Evolutionary conservation across 768 basidiomycete genomes (phyloP).

Genomic region (Suillus subaureus): DNA sequence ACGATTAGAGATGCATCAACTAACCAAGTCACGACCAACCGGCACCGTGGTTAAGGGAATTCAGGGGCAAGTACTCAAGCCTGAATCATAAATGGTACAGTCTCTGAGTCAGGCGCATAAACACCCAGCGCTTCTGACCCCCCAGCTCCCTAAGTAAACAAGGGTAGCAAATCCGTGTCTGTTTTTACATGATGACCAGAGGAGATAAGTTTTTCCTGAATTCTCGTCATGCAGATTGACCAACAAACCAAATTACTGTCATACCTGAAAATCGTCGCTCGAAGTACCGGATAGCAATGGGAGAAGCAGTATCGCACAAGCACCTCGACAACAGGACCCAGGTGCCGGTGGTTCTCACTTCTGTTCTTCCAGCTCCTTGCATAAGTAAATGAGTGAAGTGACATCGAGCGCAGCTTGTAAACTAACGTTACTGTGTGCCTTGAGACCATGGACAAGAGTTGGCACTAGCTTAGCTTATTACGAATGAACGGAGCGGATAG

Average conservation of each 20-base stretch:
- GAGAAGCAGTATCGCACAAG: not conserved
- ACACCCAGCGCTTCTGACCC: not conserved
- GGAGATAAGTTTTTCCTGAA: not conserved
- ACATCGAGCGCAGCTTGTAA: not conserved
- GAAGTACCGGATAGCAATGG: not conserved
- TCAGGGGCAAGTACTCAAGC: not conserved
- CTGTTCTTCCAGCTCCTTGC: not conserved
- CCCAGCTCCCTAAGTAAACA: no score
- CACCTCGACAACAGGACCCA: not conserved
- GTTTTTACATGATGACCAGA: not conserved
- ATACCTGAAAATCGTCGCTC: not conserved
- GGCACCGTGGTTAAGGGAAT: not conserved
- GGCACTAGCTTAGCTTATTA: not conserved
- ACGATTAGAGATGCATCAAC: not conserved
- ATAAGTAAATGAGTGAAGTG: not conserved
- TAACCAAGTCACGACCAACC: not conserved
- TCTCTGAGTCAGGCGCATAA: not conserved
- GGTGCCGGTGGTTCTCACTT: not conserved
- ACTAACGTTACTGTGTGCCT: not conserved
- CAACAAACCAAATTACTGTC: not conserved
- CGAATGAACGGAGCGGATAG: not conserved
- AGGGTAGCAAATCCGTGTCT: not conserved
- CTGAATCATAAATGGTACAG: not conserved
- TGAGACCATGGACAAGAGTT: not conserved
- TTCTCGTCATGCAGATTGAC: not conserved